phyloP scores from a whole-genome alignment of 305 asterid genomes.

The Euphrasia arctica region DNA sequence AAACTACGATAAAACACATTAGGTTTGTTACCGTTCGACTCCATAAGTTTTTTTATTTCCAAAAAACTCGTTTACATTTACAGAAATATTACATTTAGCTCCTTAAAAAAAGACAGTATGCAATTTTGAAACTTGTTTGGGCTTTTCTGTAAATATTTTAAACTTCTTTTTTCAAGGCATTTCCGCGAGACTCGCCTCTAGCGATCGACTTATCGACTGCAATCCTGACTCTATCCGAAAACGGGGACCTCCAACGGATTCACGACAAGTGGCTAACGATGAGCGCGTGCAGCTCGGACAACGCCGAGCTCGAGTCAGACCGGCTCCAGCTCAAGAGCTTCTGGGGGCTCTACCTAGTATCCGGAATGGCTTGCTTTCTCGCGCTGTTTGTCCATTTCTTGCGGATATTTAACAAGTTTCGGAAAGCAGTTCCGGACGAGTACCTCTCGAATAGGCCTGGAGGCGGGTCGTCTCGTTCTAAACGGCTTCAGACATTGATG shows the following conservation, averaged over 20 bases:
- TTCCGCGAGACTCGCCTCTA: slow-evolving; percentile 71
- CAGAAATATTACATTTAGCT: too few species aligned
- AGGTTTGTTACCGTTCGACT: too few species aligned
- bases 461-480: slow-evolving; percentile 38
- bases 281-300: slow-evolving; percentile 45
- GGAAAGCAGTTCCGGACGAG: slow-evolving; percentile 33
- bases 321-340: slow-evolving; percentile 71
- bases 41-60: too few species aligned
- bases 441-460: slow-evolving; percentile 27
- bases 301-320: slow-evolving; percentile 49
- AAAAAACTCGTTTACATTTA: too few species aligned
- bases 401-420: slow-evolving; percentile 42
- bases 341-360: slow-evolving; percentile 64
- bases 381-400: slow-evolving; percentile 54
- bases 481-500: slow-evolving; percentile 51
- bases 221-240: slow-evolving; percentile 64
- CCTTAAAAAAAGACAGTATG: too few species aligned
- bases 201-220: slow-evolving; percentile 79
- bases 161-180: slow-evolving; percentile 39
- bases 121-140: too few species aligned
- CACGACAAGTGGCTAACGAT: slow-evolving; percentile 74
- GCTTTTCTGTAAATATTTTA: too few species aligned
- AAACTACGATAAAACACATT: too few species aligned
- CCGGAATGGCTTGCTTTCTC: slow-evolving; percentile 44
- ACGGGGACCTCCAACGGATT: slow-evolving; percentile 68